phyloP scores from a whole-genome alignment of 2,329 filamentous ascomycete species.

The Phialophora verrucosa region DNA sequence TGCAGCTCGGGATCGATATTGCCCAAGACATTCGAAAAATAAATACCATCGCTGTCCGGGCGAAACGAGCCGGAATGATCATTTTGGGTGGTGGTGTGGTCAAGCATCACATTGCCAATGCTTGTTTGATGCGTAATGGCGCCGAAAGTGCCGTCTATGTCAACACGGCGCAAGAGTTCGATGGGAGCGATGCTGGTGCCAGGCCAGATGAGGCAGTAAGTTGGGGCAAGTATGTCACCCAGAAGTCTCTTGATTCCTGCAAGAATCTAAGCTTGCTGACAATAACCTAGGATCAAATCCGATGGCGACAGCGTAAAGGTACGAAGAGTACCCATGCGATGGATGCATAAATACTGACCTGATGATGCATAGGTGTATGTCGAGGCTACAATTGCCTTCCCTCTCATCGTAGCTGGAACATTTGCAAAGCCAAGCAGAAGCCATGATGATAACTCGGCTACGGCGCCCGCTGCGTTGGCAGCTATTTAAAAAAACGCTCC shows the following conservation, averaged over 20 bases:
- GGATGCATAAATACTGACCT: constrained; percentile 10
- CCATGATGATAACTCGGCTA: neutral
- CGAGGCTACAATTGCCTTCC: constrained; percentile 71
- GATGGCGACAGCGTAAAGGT: constrained; percentile 90
- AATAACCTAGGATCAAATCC: constrained; percentile 45
- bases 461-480: neutral
- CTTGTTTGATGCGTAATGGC: constrained; percentile 95
- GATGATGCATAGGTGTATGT: constrained; percentile 59
- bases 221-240: constrained; percentile 75
- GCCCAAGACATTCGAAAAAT: constrained; percentile 92
- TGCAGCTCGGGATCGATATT: constrained; percentile 83
- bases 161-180: constrained; percentile 96
- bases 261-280: neutral
- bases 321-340: constrained; percentile 38
- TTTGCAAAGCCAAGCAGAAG: constrained; percentile 28
- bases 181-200: constrained; percentile 94
- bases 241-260: neutral
- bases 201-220: constrained; percentile 95
- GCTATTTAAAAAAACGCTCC: neutral
- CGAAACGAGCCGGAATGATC: constrained; percentile 90
- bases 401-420: constrained; percentile 56
- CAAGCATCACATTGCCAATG: constrained; percentile 98
- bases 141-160: constrained; percentile 97
- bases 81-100: constrained; percentile 93
- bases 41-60: constrained; percentile 87